phyloP scores from a whole-genome alignment of 192 early-diverging fungal genomes.

The Coemansia sp. region DNA sequence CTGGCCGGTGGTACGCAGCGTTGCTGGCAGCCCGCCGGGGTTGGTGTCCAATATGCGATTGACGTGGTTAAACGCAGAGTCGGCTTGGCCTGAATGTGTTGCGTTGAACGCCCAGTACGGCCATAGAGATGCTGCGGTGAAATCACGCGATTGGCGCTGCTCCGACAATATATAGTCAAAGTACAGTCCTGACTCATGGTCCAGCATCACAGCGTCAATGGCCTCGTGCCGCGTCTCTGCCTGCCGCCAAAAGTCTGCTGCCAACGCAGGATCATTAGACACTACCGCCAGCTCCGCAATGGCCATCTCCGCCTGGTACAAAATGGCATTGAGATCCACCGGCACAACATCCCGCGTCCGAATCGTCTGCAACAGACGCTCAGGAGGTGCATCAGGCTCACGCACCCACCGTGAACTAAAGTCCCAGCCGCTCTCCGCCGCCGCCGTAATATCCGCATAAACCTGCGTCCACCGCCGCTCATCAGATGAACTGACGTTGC shows the following conservation, averaged over 20 bases:
- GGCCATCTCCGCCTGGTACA: conserved; percentile 52
- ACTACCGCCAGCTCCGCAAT: conserved; percentile 10
- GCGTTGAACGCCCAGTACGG: conserved; percentile 61
- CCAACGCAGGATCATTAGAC: neutral
- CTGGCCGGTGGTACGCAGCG: conserved; percentile 56
- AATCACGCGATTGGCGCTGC: conserved; percentile 19
- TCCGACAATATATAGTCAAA: conserved; percentile 59
- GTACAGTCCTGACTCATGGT: conserved; percentile 47
- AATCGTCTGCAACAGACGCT: conserved; percentile 53
- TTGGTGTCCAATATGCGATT: conserved; percentile 32
- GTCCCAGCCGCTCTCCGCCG: conserved; percentile 74
- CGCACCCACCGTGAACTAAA: conserved; percentile 63
- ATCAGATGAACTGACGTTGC: conserved; percentile 37
- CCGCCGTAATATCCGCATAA: conserved; percentile 65
- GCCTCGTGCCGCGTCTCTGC: conserved; percentile 46
- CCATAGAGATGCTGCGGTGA: conserved; percentile 57
- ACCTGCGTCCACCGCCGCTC: conserved; percentile 24
- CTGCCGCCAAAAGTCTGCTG: conserved; percentile 6
- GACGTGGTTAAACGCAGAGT: conserved; percentile 47
- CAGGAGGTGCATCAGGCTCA: conserved; percentile 13
- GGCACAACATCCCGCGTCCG: conserved; percentile 61
- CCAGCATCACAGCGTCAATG: conserved; percentile 57
- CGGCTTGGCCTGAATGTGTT: conserved; percentile 8
- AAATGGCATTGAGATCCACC: conserved; percentile 67
- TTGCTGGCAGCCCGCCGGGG: conserved; percentile 63